These are phyloP conservation scores for Calocera cornea DNA, from an alignment of 768 basidiomycete species.

Conservation along the genomic window DNA sequence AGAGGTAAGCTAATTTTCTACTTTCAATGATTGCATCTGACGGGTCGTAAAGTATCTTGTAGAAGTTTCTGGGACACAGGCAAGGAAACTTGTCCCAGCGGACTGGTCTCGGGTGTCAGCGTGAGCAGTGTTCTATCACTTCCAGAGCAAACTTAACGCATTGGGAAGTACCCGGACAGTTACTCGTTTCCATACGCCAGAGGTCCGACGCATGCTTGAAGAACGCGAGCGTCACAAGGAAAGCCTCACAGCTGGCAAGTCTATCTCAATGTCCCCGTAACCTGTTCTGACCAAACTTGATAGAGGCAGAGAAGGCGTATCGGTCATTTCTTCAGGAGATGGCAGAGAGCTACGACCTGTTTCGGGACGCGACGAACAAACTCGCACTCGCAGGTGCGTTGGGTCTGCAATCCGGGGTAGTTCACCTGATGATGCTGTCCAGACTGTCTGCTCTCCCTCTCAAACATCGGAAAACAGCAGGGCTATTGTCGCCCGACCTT, in stretches of 20 bases:
- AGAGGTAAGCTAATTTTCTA: slow-evolving; percentile 38
- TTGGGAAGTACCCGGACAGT: slow-evolving; percentile 49
- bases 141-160: background rate
- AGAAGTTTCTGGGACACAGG: slow-evolving; percentile 40
- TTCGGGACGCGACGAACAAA: slow-evolving; percentile 66
- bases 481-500: slow-evolving; percentile 72
- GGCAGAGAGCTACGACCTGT: slow-evolving; percentile 49
- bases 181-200: slow-evolving; percentile 65
- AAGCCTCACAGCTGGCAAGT: slow-evolving; percentile 40
- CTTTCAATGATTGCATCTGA: background rate
- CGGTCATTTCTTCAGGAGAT: slow-evolving; percentile 58
- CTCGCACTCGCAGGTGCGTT: slow-evolving; percentile 46
- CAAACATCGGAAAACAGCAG: slow-evolving; percentile 58
- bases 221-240: slow-evolving; percentile 68
- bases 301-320: slow-evolving; percentile 48
- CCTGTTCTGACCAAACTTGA: slow-evolving; percentile 3
- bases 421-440: background rate
- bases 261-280: background rate
- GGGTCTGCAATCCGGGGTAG: background rate
- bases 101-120: slow-evolving; percentile 51
- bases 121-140: slow-evolving; percentile 10
- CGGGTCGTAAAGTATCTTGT: background rate
- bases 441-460: slow-evolving; percentile 78
- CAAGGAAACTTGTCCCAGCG: slow-evolving; percentile 32
- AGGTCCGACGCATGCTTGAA: slow-evolving; percentile 43